Evolutionary conservation across 1,139 yeast species (phyloP).

Genomic region (Scheffersomyces segobiensis): DNA sequence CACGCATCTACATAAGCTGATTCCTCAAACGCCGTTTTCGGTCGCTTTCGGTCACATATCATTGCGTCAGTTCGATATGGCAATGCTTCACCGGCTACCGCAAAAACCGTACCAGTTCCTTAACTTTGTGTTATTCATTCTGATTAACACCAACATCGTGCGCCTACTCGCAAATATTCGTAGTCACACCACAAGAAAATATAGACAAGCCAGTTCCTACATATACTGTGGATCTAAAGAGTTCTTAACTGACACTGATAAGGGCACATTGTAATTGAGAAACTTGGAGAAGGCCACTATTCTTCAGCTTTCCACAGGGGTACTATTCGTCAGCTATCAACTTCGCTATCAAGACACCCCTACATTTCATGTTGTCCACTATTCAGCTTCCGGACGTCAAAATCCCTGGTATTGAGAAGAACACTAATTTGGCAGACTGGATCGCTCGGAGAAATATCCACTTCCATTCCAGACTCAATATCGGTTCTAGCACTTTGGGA

Average conservation of each 20-base stretch:
- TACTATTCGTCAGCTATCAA: neutral
- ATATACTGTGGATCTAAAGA: neutral
- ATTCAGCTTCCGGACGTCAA: neutral
- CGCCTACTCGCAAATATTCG: neutral
- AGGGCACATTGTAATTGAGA: neutral
- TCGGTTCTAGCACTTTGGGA: slow-evolving; percentile 28
- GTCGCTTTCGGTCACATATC: neutral
- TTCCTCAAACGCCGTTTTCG: neutral
- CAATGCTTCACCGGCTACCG: neutral
- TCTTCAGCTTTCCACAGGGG: neutral
- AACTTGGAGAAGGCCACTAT: neutral
- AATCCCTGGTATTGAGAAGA: slow-evolving; percentile 15
- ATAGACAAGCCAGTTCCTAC: neutral
- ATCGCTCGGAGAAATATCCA: slow-evolving; percentile 13
- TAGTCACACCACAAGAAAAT: neutral
- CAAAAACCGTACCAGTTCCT: neutral
- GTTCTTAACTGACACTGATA: neutral
- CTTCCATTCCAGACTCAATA: slow-evolving; percentile 16
- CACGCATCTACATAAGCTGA: neutral
- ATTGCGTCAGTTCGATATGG: neutral
- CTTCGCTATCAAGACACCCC: neutral
- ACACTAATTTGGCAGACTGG: slow-evolving; percentile 9
- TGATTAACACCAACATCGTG: neutral
- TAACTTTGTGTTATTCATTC: neutral
- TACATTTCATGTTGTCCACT: neutral